Evolutionary conservation across 163 green algal species (phyloP).

Genomic region (Prototheca stagnorum): DNA sequence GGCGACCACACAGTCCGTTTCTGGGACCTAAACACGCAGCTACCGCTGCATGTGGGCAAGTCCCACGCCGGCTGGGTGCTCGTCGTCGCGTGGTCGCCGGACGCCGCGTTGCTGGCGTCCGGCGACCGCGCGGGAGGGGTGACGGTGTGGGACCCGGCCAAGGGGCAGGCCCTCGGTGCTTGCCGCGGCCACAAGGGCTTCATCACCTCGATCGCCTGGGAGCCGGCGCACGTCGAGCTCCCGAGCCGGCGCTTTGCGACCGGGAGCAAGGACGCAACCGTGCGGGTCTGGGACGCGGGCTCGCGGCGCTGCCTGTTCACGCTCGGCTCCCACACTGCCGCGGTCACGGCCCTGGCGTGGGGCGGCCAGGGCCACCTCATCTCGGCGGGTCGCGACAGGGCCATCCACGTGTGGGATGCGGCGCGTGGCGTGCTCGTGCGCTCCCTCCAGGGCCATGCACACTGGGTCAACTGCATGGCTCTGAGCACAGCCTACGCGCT

Average conservation of each 20-base stretch:
- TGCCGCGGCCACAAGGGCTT: slow-evolving; percentile 80
- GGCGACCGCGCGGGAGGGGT: slow-evolving; percentile 72
- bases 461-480: slow-evolving; percentile 95
- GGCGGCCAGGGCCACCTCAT: slow-evolving; percentile 84
- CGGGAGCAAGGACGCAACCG: slow-evolving; percentile 63
- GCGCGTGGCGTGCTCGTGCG: slow-evolving; percentile 54
- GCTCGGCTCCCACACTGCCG: slow-evolving; percentile 60
- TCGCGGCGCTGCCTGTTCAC: slow-evolving; percentile 43
- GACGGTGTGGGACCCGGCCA: slow-evolving; percentile 70
- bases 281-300: slow-evolving; percentile 49
- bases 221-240: slow-evolving; percentile 73
- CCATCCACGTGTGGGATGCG: slow-evolving; percentile 77
- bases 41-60: slow-evolving; percentile 46
- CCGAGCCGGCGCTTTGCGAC: slow-evolving; percentile 58
- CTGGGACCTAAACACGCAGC: slow-evolving; percentile 73
- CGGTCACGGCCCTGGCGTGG: slow-evolving; percentile 76
- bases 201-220: slow-evolving; percentile 78
- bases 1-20: slow-evolving; percentile 9
- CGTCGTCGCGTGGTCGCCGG: slow-evolving; percentile 57
- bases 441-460: slow-evolving; percentile 68
- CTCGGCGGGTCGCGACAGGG: slow-evolving; percentile 62
- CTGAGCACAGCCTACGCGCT: slow-evolving; percentile 72
- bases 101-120: slow-evolving; percentile 45
- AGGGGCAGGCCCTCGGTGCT: slow-evolving; percentile 29
- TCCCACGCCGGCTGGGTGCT: slow-evolving; percentile 84